These are phyloP conservation scores for Fusarium verticillioides DNA, from an alignment of 2,329 filamentous ascomycete species.

Conservation along the genomic window DNA sequence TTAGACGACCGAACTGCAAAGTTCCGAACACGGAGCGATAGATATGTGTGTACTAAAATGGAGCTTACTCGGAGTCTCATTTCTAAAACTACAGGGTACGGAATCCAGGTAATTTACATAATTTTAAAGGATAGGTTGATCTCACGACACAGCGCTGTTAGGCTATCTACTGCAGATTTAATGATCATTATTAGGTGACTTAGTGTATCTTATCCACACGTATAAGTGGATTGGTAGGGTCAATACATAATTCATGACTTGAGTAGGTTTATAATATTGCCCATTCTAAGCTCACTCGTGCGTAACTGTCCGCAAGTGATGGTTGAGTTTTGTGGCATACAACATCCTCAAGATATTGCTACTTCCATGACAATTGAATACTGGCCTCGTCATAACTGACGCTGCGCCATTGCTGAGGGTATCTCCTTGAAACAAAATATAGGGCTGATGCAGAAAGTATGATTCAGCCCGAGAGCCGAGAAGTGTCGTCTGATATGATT, in stretches of 20 bases:
- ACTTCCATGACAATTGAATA: neutral
- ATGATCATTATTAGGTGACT: neutral
- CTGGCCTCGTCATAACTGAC: constrained; percentile 7
- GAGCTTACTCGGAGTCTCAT: constrained; percentile 3
- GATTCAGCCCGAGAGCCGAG: neutral
- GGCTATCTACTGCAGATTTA: neutral
- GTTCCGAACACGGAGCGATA: constrained; percentile 5
- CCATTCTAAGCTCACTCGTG: neutral
- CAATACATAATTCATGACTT: constrained; percentile 15
- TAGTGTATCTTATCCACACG: neutral
- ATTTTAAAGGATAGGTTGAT: neutral
- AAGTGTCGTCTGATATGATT: neutral
- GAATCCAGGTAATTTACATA: neutral
- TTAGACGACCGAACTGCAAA: constrained; percentile 32
- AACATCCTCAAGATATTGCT: neutral
- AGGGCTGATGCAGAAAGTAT: constrained; percentile 4
- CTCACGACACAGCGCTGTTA: neutral
- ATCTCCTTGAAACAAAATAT: constrained; percentile 16
- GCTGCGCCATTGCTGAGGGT: constrained; percentile 33
- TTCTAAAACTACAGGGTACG: neutral
- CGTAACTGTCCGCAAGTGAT: neutral
- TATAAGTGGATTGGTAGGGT: neutral
- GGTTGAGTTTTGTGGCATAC: neutral
- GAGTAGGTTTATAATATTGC: neutral
- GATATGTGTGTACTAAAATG: constrained; percentile 20